Conservation (phyloP, 371 early-diverging fungal genomes). For the Actinomortierella wolfii region DNA sequence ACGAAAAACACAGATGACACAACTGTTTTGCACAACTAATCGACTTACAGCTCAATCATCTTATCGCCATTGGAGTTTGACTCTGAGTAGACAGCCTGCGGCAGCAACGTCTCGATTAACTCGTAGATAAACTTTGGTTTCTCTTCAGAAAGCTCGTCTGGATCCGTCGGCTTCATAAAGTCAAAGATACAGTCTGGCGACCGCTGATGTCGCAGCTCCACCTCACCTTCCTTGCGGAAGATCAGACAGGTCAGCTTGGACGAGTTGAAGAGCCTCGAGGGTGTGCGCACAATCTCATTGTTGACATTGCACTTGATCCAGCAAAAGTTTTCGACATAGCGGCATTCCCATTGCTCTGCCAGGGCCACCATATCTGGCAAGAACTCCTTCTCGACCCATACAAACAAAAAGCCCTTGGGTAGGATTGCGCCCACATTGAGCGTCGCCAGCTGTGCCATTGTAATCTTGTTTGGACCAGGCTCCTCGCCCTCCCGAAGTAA, state of each 20-base stretch:
- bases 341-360: conserved; percentile 83
- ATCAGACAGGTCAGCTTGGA: conserved; percentile 87
- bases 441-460: conserved; percentile 61
- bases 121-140: conserved; percentile 86
- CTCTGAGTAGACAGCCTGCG: conserved; percentile 70
- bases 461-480: conserved; percentile 69
- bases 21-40: background rate
- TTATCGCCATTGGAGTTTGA: conserved; percentile 67
- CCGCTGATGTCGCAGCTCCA: conserved; percentile 91
- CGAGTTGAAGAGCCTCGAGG: conserved; percentile 75
- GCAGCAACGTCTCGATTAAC: conserved; percentile 88
- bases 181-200: conserved; percentile 94
- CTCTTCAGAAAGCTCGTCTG: conserved; percentile 68
- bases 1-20: too few relatives aligned
- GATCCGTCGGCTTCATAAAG: conserved; percentile 73
- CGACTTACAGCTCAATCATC: conserved; percentile 74
- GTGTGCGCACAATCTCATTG: conserved; percentile 75
- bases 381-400: conserved; percentile 91
- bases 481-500: conserved; percentile 72
- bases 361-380: conserved; percentile 77
- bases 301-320: conserved; percentile 88
- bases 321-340: conserved; percentile 94
- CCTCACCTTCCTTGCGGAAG: conserved; percentile 84
- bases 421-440: conserved; percentile 68
- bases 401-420: conserved; percentile 83